phyloP scores from a whole-genome alignment of 768 basidiomycete species.

The Suillus fuscotomentosus region DNA sequence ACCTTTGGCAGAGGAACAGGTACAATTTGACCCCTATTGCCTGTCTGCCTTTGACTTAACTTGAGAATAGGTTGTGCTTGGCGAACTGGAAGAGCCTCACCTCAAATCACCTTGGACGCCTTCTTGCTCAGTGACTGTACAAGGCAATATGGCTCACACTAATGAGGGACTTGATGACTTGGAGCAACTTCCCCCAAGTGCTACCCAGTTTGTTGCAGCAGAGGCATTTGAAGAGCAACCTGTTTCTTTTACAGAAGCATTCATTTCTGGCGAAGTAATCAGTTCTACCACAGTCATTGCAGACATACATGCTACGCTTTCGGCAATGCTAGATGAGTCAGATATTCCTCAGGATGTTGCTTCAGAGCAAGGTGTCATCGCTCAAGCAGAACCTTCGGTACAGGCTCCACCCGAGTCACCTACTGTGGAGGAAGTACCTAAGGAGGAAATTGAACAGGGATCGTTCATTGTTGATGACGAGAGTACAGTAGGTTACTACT shows the following conservation, averaged over 20 bases:
- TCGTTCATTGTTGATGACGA: slow-evolving; percentile 8
- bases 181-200: slow-evolving; percentile 9
- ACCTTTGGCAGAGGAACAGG: neutral
- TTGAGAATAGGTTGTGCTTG: neutral
- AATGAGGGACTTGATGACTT: slow-evolving; percentile 6
- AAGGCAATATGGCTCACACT: slow-evolving; percentile 31
- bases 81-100: slow-evolving; percentile 1
- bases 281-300: neutral
- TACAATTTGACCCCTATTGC: neutral
- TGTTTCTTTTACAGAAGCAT: neutral
- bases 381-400: neutral
- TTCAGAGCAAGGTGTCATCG: neutral
- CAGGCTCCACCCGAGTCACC: neutral
- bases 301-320: neutral
- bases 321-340: neutral
- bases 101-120: slow-evolving; percentile 35
- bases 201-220: neutral
- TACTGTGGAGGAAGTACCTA: neutral
- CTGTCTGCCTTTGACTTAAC: neutral
- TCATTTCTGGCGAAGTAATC: neutral
- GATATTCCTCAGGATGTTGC: neutral
- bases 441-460: slow-evolving; percentile 12
- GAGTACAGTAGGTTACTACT: slow-evolving; percentile 3
- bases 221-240: neutral
- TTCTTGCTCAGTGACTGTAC: slow-evolving; percentile 41